Evolutionary conservation across 2,329 filamentous ascomycete species (phyloP).

Genomic region (Fusarium azukiicola): DNA sequence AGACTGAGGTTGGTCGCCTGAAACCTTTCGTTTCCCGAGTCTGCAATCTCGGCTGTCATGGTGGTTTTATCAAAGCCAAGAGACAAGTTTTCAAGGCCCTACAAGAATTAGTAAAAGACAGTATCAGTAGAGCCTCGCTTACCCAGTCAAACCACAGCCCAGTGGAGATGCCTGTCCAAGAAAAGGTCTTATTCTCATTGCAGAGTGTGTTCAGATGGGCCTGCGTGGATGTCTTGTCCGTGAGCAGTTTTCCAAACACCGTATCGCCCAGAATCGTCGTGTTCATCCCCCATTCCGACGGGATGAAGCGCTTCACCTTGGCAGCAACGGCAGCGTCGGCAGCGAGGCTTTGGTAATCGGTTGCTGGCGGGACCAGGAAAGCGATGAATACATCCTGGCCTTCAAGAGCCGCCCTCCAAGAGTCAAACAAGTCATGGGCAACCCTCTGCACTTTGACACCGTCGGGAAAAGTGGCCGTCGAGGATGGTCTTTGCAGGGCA

Average conservation of each 20-base stretch:
- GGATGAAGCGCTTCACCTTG: constrained; percentile 20
- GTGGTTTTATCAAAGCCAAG: constrained; percentile 17
- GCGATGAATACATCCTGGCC: constrained; percentile 14
- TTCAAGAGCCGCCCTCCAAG: background rate
- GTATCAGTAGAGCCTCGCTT: background rate
- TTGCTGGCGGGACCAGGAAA: constrained; percentile 2
- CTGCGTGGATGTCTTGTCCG: constrained; percentile 4
- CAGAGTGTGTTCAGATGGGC: background rate
- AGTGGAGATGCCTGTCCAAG: constrained; percentile 5
- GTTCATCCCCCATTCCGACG: constrained; percentile 25
- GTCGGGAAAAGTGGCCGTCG: background rate
- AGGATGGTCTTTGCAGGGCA: constrained; percentile 9
- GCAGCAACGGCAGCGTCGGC: constrained; percentile 21
- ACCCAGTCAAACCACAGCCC: constrained; percentile 20
- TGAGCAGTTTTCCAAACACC: constrained; percentile 9
- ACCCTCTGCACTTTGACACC: background rate
- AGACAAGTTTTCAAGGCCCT: constrained; percentile 18
- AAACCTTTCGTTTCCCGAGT: constrained; percentile 21
- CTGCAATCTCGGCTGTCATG: constrained; percentile 15
- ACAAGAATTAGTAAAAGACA: background rate
- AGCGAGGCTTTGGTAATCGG: background rate
- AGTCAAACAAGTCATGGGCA: constrained; percentile 1
- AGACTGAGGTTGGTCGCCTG: constrained; percentile 25
- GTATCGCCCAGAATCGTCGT: constrained; percentile 19
- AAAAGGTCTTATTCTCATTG: background rate